These are phyloP conservation scores for Symbiodinium pilosum DNA, from an alignment of 73 alveolate species.

Conservation along the genomic window DNA sequence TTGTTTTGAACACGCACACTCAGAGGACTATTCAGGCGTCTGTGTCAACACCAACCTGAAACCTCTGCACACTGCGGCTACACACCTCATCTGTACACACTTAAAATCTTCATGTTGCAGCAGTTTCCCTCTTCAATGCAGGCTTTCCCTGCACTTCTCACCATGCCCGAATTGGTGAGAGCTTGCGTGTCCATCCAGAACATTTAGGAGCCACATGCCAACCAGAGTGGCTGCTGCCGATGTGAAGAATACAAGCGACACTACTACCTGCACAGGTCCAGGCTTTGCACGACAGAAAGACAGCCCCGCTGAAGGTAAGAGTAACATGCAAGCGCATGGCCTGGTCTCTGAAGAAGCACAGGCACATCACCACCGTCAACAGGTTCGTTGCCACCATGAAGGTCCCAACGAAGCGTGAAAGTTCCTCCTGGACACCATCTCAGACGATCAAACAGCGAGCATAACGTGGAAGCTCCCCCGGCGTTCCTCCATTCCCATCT, in stretches of 20 bases:
- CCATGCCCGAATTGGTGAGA: too few relatives aligned
- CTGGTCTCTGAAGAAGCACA: slow-evolving; percentile 65
- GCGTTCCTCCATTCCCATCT: slow-evolving; percentile 61
- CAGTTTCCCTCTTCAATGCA: too few relatives aligned
- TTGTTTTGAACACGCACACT: too few relatives aligned
- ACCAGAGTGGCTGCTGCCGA: slow-evolving; percentile 36
- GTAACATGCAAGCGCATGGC: background rate
- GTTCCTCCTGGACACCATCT: slow-evolving; percentile 58
- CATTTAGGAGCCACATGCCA: slow-evolving; percentile 65
- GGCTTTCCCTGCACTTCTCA: too few relatives aligned
- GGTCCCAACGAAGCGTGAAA: slow-evolving; percentile 74
- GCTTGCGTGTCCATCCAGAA: too few relatives aligned
- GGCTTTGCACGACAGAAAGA: background rate
- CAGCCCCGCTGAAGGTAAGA: background rate
- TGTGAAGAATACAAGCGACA: background rate
- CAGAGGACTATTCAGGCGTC: too few relatives aligned
- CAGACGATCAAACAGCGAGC: too few relatives aligned
- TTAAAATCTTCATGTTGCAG: too few relatives aligned
- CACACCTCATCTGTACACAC: too few relatives aligned
- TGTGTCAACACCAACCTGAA: too few relatives aligned
- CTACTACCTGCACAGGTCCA: slow-evolving; percentile 3
- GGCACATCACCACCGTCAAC: slow-evolving; percentile 58
- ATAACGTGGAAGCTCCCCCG: too few relatives aligned
- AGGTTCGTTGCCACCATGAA: slow-evolving; percentile 82
- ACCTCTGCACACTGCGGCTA: too few relatives aligned